These are phyloP conservation scores for Fusarium cicatricum DNA, from an alignment of 2,329 filamentous ascomycete genomes.

Conservation along the genomic window DNA sequence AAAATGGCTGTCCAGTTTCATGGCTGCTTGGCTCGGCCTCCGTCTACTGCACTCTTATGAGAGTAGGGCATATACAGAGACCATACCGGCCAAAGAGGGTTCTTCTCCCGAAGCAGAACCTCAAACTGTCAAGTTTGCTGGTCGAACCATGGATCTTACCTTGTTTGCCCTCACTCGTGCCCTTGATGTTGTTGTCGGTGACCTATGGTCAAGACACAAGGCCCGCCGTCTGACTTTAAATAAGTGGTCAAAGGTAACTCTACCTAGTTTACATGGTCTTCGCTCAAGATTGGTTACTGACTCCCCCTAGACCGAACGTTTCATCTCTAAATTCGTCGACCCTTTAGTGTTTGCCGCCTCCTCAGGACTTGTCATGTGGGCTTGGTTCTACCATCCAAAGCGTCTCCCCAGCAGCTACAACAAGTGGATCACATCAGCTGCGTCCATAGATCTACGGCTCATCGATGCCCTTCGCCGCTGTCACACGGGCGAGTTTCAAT, in stretches of 20 bases:
- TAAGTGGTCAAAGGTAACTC: constrained; percentile 58
- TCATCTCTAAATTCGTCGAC: constrained; percentile 59
- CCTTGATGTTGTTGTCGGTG: constrained; percentile 73
- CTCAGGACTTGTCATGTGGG: constrained; percentile 83
- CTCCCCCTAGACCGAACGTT: constrained; percentile 42
- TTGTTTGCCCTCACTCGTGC: constrained; percentile 80
- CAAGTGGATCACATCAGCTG: constrained; percentile 82
- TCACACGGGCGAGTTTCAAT: constrained; percentile 69
- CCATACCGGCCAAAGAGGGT: constrained; percentile 43
- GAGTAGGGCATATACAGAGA: constrained; percentile 54
- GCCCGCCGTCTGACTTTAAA: constrained; percentile 53
- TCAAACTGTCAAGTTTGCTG: constrained; percentile 56
- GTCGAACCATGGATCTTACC: constrained; percentile 82
- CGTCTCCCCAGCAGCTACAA: constrained; percentile 77
- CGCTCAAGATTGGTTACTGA: constrained; percentile 19
- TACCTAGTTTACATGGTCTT: not conserved
- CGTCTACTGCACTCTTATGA: constrained; percentile 65
- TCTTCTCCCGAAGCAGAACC: constrained; percentile 38
- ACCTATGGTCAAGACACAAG: constrained; percentile 66
- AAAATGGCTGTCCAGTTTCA: constrained; percentile 66
- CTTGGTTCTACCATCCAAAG: constrained; percentile 81
- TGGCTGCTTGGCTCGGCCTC: constrained; percentile 66
- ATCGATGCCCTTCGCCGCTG: constrained; percentile 76
- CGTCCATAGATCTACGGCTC: constrained; percentile 77
- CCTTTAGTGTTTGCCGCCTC: constrained; percentile 76